A percentile compares a stretch with the other conserved stretches of the same genome.
These are phyloP conservation scores for Aspergillus sp. DNA, from an alignment of 2,329 filamentous ascomycete species.

Conservation along the genomic window DNA sequence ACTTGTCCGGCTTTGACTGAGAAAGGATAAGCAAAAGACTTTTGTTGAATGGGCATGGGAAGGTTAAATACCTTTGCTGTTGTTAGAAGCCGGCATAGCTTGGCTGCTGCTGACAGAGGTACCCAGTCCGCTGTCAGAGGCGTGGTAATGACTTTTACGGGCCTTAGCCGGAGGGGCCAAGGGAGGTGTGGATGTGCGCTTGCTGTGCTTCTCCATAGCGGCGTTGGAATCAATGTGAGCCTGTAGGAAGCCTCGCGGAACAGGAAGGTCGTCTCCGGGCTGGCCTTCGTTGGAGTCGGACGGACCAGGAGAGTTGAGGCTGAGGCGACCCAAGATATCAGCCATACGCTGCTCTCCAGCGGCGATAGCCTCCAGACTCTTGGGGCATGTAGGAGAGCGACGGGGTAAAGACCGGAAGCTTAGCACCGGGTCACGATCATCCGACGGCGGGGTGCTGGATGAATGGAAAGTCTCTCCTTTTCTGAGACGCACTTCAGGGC, in stretches of 20 bases:
- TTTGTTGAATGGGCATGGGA: constrained; percentile 1
- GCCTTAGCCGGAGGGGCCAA: constrained; percentile 39
- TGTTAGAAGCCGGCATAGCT: constrained; percentile 43
- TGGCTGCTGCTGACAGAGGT: constrained; percentile 66
- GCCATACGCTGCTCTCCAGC: constrained; percentile 65
- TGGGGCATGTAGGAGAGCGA: constrained; percentile 59
- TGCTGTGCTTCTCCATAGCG: constrained; percentile 26
- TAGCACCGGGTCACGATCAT: constrained; percentile 38
- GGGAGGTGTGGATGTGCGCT: constrained; percentile 28
- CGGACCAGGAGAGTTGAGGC: constrained; percentile 52
- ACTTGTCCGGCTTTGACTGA: constrained; percentile 20
- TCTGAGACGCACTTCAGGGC: constrained; percentile 53
- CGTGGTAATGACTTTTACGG: constrained; percentile 59
- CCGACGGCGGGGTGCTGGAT: constrained; percentile 34
- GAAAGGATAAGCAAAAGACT: too few relatives aligned
- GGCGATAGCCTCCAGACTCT: constrained; percentile 61
- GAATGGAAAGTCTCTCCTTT: constrained; percentile 65
- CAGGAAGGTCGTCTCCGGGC: constrained; percentile 54
- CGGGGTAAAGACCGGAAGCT: constrained; percentile 50
- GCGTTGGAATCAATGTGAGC: constrained; percentile 48
- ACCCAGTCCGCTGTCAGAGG: constrained; percentile 83
- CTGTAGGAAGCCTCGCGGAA: constrained; percentile 57
- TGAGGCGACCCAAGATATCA: constrained; percentile 61
- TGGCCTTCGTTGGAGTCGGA: constrained; percentile 38
- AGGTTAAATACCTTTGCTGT: constrained; percentile 35